Percentiles rank a stretch among this genome's conserved stretches.
Conservation (phyloP, 208 protist species). For the Acanthamoeba culbertsoni region DNA sequence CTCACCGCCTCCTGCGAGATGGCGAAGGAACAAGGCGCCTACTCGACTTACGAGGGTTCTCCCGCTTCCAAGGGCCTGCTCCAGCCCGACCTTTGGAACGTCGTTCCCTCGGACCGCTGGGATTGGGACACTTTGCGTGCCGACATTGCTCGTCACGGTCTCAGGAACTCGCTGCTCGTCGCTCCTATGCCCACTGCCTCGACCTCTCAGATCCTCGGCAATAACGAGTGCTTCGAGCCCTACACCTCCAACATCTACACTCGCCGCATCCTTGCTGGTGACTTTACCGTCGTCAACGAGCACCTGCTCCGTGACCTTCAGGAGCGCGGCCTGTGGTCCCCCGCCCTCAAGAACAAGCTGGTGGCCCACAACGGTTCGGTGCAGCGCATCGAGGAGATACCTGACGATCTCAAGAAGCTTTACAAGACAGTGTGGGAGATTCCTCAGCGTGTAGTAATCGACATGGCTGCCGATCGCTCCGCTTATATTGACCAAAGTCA, state of each 20-base stretch:
- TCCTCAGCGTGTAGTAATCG: slow-evolving; percentile 94
- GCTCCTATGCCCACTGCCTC: slow-evolving; percentile 99
- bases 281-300: slow-evolving; percentile 99
- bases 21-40: slow-evolving; percentile 92
- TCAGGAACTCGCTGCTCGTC: slow-evolving; percentile 98
- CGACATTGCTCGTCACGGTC: slow-evolving; percentile 89
- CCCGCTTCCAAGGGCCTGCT: slow-evolving; percentile 95
- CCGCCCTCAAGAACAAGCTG: slow-evolving; percentile 93
- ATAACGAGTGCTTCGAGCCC: slow-evolving; percentile 99
- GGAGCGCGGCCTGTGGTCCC: slow-evolving; percentile 92
- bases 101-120: slow-evolving; percentile 87
- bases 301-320: slow-evolving; percentile 96
- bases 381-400: slow-evolving; percentile 92
- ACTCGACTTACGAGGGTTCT: slow-evolving; percentile 93
- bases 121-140: slow-evolving; percentile 94
- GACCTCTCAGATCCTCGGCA: slow-evolving; percentile 98
- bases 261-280: slow-evolving; percentile 96
- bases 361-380: slow-evolving; percentile 95
- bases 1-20: slow-evolving; percentile 90
- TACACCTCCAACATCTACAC: slow-evolving; percentile 99
- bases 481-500: slow-evolving; percentile 99
- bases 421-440: slow-evolving; percentile 99
- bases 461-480: slow-evolving; percentile 98
- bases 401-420: slow-evolving; percentile 93
- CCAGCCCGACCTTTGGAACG: slow-evolving; percentile 98